A percentile compares a stretch with the other conserved stretches of the same genome.
phyloP scores from a whole-genome alignment of 2,329 filamentous ascomycete genomes.

The Eurotiales sp. region DNA sequence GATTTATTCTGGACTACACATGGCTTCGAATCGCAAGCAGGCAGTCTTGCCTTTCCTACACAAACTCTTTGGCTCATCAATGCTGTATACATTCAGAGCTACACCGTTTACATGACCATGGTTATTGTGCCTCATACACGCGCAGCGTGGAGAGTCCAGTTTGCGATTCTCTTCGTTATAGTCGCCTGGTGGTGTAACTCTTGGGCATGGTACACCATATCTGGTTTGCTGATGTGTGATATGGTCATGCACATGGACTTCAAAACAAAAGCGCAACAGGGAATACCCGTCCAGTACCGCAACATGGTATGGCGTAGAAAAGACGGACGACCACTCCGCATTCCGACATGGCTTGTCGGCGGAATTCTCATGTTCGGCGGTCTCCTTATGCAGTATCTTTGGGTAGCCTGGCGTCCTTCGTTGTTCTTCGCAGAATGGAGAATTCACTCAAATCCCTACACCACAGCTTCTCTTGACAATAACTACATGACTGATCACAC shows the following conservation, averaged over 20 bases:
- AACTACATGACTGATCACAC: constrained; percentile 31
- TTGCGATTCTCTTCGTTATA: constrained; percentile 37
- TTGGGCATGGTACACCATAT: constrained; percentile 46
- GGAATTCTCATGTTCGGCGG: constrained; percentile 31
- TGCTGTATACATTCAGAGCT: constrained; percentile 45
- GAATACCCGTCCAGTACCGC: constrained; percentile 19
- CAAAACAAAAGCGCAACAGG: constrained; percentile 20
- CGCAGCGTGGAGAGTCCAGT: constrained; percentile 27
- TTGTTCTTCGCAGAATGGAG: constrained; percentile 35
- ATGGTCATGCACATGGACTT: constrained; percentile 42
- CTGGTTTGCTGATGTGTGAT: constrained; percentile 40
- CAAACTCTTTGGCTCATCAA: constrained; percentile 46
- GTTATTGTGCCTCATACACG: constrained; percentile 45
- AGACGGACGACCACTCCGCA: constrained; percentile 5
- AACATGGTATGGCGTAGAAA: constrained; percentile 14
- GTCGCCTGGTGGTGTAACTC: constrained; percentile 40
- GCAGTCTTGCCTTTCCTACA: constrained; percentile 41
- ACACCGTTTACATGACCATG: constrained; percentile 49
- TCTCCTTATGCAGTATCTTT: constrained; percentile 41
- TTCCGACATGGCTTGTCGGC: constrained; percentile 32
- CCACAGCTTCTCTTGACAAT: constrained; percentile 33
- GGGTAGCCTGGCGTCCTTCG: constrained; percentile 37
- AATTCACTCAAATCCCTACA: constrained; percentile 42
- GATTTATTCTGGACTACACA: constrained; percentile 46
- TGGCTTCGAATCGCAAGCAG: constrained; percentile 36